phyloP scores from a whole-genome alignment of 371 early-diverging fungal species.

The Lichtheimia ramosa region DNA sequence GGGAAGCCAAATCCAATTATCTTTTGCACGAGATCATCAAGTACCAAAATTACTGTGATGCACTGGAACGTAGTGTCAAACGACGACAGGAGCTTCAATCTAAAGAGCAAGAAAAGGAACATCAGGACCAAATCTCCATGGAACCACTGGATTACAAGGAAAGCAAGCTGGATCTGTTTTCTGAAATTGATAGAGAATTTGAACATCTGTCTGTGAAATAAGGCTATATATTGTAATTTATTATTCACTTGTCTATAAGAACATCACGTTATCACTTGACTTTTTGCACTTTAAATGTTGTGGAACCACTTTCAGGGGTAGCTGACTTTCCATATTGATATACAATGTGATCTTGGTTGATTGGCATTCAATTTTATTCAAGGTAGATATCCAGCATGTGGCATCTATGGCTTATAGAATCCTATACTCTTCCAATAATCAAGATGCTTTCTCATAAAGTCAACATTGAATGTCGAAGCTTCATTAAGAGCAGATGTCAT shows the following conservation, averaged over 20 bases:
- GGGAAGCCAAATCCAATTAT: constrained; percentile 85
- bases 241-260: too few species aligned
- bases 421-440: constrained; percentile 8
- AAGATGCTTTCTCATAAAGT: constrained; percentile 12
- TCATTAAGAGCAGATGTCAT: background rate
- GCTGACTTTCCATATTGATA: too few species aligned
- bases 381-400: too few species aligned
- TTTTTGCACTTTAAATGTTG: too few species aligned
- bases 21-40: constrained; percentile 86
- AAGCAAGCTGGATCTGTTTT: constrained; percentile 28
- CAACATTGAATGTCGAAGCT: constrained; percentile 4
- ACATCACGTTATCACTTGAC: too few species aligned
- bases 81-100: constrained; percentile 20
- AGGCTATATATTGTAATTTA: background rate
- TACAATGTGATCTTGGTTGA: too few species aligned
- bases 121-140: background rate
- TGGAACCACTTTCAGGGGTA: too few species aligned
- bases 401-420: background rate
- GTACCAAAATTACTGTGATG: constrained; percentile 83
- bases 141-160: constrained; percentile 14
- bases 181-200: constrained; percentile 38
- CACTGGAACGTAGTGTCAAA: constrained; percentile 59
- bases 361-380: too few species aligned
- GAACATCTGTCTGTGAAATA: constrained; percentile 10
- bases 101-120: constrained; percentile 3